Conservation (phyloP, 371 early-diverging fungal genomes). For the Amoeboaphelidium protococcarum region DNA sequence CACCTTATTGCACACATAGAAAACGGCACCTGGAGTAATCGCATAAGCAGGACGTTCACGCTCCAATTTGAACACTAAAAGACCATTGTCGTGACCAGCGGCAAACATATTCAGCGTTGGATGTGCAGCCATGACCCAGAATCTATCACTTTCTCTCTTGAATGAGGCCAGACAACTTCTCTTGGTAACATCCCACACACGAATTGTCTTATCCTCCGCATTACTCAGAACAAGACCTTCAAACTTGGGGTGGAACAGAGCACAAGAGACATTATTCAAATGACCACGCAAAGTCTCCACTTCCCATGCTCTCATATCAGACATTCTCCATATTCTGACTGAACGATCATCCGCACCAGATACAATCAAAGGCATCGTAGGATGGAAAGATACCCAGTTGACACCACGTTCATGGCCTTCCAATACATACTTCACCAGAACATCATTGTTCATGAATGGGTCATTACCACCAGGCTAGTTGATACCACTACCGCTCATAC, state of each 20-base stretch:
- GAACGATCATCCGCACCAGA: conserved; percentile 95
- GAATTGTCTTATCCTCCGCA: conserved; percentile 89
- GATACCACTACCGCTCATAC: conserved; percentile 6
- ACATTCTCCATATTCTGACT: conserved; percentile 94
- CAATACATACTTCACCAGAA: conserved; percentile 85
- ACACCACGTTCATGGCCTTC: conserved; percentile 98
- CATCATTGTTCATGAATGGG: conserved; percentile 79
- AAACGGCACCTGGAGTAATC: conserved; percentile 36
- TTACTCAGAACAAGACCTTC: conserved; percentile 76
- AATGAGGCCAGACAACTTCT: conserved; percentile 66
- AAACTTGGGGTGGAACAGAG: conserved; percentile 71
- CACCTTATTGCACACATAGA: conserved; percentile 55
- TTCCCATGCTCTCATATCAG: conserved; percentile 88
- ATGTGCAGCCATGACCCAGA: conserved; percentile 88
- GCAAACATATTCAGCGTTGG: conserved; percentile 85
- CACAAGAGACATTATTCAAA: conserved; percentile 86
- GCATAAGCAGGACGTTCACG: conserved; percentile 76
- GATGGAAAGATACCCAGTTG: conserved; percentile 92
- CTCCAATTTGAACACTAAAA: conserved; percentile 89
- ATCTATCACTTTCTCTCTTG: conserved; percentile 82
- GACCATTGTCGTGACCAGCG: conserved; percentile 89
- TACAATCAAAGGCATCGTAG: conserved; percentile 69
- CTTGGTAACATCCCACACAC: conserved; percentile 87
- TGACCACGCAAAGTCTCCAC: conserved; percentile 93
- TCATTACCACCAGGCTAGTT: conserved; percentile 31